phyloP scores from a whole-genome alignment of 805 yeast genomes.

The Kazachstania bromeliacearum region DNA sequence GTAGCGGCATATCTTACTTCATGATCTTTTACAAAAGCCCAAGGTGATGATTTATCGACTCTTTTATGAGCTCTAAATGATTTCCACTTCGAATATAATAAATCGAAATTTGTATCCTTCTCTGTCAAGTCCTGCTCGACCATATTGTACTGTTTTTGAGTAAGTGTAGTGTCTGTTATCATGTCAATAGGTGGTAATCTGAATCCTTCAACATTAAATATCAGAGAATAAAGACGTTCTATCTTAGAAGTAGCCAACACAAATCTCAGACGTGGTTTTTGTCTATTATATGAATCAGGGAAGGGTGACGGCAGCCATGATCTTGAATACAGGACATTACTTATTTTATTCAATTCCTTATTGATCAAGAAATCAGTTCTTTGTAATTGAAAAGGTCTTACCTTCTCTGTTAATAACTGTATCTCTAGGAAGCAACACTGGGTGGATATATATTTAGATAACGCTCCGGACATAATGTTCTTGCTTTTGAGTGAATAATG shows the following conservation, averaged over 20 bases:
- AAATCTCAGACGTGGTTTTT: not conserved
- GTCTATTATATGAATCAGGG: not conserved
- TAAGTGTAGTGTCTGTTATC: not conserved
- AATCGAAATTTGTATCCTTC: too few species aligned
- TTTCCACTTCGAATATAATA: too few species aligned
- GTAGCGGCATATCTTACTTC: not conserved
- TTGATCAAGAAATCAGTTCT: too few species aligned
- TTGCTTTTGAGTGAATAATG: too few species aligned
- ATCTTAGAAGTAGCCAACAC: not conserved
- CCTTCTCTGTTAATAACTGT: too few species aligned
- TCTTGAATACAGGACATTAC: not conserved
- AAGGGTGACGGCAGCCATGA: too few species aligned
- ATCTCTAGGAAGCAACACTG: too few species aligned
- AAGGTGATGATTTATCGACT: not conserved
- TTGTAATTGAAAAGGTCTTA: too few species aligned
- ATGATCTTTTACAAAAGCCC: not conserved
- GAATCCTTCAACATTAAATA: not conserved
- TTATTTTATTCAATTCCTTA: too few species aligned
- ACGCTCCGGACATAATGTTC: too few species aligned
- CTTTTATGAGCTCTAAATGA: too few species aligned
- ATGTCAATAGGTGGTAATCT: not conserved
- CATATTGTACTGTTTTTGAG: not conserved
- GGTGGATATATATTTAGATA: too few species aligned
- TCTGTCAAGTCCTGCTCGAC: not conserved
- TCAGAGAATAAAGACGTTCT: not conserved